These are phyloP conservation scores for Arthrobotrys megalospora DNA, from an alignment of 2,329 filamentous ascomycete species.

Conservation along the genomic window DNA sequence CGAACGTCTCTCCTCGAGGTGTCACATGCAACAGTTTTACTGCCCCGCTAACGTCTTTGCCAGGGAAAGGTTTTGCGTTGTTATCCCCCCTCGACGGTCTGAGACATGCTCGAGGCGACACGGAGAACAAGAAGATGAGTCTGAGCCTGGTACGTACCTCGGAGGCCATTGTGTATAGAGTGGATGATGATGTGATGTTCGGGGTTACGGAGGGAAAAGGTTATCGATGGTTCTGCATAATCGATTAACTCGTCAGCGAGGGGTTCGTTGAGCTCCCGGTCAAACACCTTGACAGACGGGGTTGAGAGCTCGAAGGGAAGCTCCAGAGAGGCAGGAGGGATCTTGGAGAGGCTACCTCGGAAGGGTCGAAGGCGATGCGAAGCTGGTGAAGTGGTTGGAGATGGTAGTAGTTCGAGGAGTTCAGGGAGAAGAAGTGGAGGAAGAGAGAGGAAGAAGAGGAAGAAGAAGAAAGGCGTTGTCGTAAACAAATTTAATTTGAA, in stretches of 20 bases:
- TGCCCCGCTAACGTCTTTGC: slow-evolving; percentile 44
- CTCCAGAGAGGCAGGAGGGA: slow-evolving; percentile 30
- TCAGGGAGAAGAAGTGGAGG: slow-evolving; percentile 23
- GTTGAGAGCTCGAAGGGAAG: slow-evolving; percentile 32
- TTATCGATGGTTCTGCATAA: slow-evolving; percentile 61
- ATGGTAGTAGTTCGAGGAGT: slow-evolving; percentile 17
- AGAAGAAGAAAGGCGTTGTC: slow-evolving; percentile 43
- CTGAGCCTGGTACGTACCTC: slow-evolving; percentile 46
- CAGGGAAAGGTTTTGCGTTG: slow-evolving; percentile 46
- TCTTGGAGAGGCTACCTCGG: slow-evolving; percentile 36
- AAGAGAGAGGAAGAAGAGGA: slow-evolving; percentile 17
- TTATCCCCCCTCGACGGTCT: slow-evolving; percentile 16
- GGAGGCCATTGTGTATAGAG: slow-evolving; percentile 54
- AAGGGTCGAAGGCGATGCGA: slow-evolving; percentile 13
- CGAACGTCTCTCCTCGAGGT: slow-evolving; percentile 33
- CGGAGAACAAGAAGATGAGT: background rate
- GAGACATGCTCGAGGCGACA: slow-evolving; percentile 8
- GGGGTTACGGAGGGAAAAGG: slow-evolving; percentile 32
- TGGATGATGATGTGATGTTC: slow-evolving; percentile 26
- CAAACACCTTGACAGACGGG: slow-evolving; percentile 49
- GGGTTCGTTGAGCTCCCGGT: slow-evolving; percentile 56
- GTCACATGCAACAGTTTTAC: slow-evolving; percentile 56
- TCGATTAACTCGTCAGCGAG: slow-evolving; percentile 61
- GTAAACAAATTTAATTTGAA: slow-evolving; percentile 60
- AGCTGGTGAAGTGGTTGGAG: slow-evolving; percentile 12